Evolutionary conservation across 495 filamentous ascomycete species (phyloP), one percentile per base, ranked within the genome.

Genomic region (Neurospora tetrasperma): DNA sequence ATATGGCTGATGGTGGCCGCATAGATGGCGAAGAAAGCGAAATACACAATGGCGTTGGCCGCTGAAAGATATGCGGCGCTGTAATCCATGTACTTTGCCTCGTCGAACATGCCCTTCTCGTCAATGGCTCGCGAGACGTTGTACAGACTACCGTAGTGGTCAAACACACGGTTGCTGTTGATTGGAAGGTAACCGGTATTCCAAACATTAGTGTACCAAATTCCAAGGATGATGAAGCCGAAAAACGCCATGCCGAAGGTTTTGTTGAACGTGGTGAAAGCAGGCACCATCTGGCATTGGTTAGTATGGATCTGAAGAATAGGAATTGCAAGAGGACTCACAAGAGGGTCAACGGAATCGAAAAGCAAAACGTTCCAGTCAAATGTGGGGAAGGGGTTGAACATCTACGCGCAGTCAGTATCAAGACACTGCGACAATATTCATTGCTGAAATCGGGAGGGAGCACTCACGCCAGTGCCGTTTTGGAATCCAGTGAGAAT

Each of bases 201-300:
- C 71, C 78, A 84, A 2, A 80, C 74, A 23, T 84, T 84, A 35
- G 78, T 79, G 72, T 80, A 82, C 77, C 80, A 84, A 16, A 84
- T 38, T 4, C 72, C 79, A 0, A 79, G 44, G 42, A 83, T 78
- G 70, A 84, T 70, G 73, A 78, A 76, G 62, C 75, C 73, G 31
- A 76, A 75, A 18, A 80, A 40, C 38, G 78, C 71, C 23, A 72
- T 74, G 23, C 83, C 83, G 68, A 81, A 16, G 71, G 83, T 81
- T 20, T 76, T 75, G 75, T 84, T 84, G 74, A 84, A 77, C 12
- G 81, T 84, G 1, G 82, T 81, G 66, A 84, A 84, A 78, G 81
- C 82, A 31, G 83, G 83, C 31, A 83, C 75, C 82, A 84, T 83
- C 72, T 74, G 40, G 8, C 5, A 14, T 40, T 14, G 4, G 42